Evolutionary conservation across 2,329 filamentous ascomycete species (phyloP), one percentile per base, ranked within the genome.

Genomic region (Fusarium sp.): DNA sequence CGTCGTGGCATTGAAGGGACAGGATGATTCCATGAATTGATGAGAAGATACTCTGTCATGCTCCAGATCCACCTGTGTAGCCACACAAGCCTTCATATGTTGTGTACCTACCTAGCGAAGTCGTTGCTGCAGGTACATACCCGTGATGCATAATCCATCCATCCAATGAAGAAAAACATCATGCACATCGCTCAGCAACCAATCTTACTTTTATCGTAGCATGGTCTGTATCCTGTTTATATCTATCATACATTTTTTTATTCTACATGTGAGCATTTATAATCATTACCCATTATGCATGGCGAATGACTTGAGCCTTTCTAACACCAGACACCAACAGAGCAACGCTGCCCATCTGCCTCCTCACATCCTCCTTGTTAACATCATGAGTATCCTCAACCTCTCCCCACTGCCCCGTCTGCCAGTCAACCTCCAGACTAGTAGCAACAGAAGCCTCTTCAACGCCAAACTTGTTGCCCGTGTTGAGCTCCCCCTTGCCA

Each of bases 311-410:
- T 71, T 29, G 75, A 33, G 62, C 61, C 72, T 79, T 80, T 44
- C 83, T 81, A 8, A 82, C 85, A 2, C 93, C 93, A 64, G 90
- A 92, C 11, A 98, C 93, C 58, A 98, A 84, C 78, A 98, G 80
- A 17, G 98, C 88, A 12, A 94, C 93, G 80, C 94, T 97, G 16
- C 96, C 96, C 68, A 98, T 84, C 84, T 98, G 96, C 78, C 96
- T 89, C 80, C 91, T 89, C 74, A 98, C 77, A 82, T 99, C 96
- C 83, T 97, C 96, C 82, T 92, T 93, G 78, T 97, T 93, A 1
- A 99, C 96, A 85, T 99, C 96, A 83, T 99, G 96, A 31, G 95
- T 98, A 83, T 99, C 95, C 82, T 99, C 96, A 1, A 99, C 96
- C 86, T 98, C 95, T 10, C 96, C 96, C 96, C 96, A 98, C 83